Evolutionary conservation across 2,329 filamentous ascomycete species (phyloP), one percentile per base, ranked within the genome.

Genomic region (Pseudogymnoascus sp.): DNA sequence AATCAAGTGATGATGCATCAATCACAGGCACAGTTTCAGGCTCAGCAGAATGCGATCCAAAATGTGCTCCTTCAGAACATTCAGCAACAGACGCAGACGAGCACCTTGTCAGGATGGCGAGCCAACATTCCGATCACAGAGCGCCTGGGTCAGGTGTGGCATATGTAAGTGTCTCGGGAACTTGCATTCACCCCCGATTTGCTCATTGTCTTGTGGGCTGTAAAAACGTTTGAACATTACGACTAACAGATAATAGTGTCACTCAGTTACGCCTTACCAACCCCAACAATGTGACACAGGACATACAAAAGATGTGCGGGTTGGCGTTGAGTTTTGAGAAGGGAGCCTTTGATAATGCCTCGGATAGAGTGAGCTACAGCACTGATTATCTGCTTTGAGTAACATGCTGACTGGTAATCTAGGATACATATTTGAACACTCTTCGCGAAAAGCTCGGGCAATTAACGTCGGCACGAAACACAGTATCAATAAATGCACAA

Each of bases 401-500:
- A 40, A 33, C 33, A 50, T 47, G 31, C 38, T 31, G n/a, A 64
- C 61, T 59, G 21, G 60, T 13, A 44, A 24, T 37, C 21, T 50
- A 64, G 63, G 63, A 59, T 37, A 6, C 47, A 42, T 64, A 64
- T 42, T 31, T 42, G 16, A 38, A 24, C 3, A 19, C 16, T 14
- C 35, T 72, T 4, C 61, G 67, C 6, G 61, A 65, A 11, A 74
- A 73, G 59, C 50, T 72, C 21, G 62, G 66, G n/a, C 69, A 71
- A 47, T 63, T 74, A 35, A 61, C 68, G n/a, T 67, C 70, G 53
- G 65, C 65, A 47, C 67, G 72, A 35, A 67, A 66, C 61, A 65
- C 69, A 24, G 68, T n/a, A 66, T 59, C 24, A 64, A 73, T 84
- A 63, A 83, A 77, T 68, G 78, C 72, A 62, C 79, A 73, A 70